phyloP scores from a whole-genome alignment of 2,329 filamentous ascomycete species.

The Epichloe elymi region DNA sequence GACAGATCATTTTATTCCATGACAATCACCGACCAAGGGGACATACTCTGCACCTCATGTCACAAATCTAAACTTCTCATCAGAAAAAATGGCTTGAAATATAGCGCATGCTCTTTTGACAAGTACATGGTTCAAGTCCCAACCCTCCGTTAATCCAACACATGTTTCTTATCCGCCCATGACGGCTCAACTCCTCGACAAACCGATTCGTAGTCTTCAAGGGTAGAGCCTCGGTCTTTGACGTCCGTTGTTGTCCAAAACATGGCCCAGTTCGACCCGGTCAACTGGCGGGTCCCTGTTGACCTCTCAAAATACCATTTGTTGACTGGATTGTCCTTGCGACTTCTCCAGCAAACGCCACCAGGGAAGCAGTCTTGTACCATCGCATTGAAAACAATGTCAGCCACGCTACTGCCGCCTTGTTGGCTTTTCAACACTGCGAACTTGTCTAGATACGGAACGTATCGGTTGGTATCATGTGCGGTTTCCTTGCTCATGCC shows the following conservation, averaged over 20 bases:
- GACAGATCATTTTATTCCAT: too few species aligned
- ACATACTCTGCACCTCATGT: too few species aligned
- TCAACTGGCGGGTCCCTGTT: conserved; percentile 68
- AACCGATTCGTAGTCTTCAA: conserved; percentile 62
- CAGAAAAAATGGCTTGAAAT: too few species aligned
- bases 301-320: conserved; percentile 98
- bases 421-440: conserved; percentile 81
- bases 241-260: conserved; percentile 82
- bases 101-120: too few species aligned
- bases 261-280: conserved; percentile 86
- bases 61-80: too few species aligned
- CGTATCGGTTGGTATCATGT: conserved; percentile 47
- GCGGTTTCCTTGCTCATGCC: conserved; percentile 41
- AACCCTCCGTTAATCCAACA: conserved; percentile 35
- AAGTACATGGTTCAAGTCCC: too few species aligned
- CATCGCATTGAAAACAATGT: conserved; percentile 95
- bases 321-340: conserved; percentile 88
- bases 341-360: conserved; percentile 85
- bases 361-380: conserved; percentile 75
- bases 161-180: conserved; percentile 36
- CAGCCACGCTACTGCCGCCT: conserved; percentile 82
- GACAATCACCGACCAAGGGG: too few species aligned
- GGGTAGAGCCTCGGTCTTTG: conserved; percentile 37
- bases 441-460: conserved; percentile 96
- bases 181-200: conserved; percentile 51